Evolutionary conservation across 1,139 yeast species (phyloP).

Genomic region (Ogataea hybrid): DNA sequence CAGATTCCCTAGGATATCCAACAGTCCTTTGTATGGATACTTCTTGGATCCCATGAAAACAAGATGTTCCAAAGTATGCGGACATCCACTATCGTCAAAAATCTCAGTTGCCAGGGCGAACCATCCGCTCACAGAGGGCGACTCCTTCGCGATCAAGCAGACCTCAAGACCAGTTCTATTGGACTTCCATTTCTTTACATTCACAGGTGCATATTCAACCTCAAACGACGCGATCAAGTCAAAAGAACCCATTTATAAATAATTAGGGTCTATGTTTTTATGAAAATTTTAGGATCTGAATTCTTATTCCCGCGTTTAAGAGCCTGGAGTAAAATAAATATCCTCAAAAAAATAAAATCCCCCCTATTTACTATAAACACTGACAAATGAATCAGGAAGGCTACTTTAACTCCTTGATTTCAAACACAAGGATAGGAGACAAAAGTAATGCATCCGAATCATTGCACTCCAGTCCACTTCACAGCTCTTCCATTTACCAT

Average conservation of each 20-base stretch:
- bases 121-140: conserved; percentile 90
- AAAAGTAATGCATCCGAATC: conserved; percentile 15
- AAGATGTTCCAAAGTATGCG: conserved; percentile 94
- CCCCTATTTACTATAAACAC: not conserved
- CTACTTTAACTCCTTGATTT: conserved; percentile 16
- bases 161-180: conserved; percentile 78
- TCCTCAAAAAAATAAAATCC: conserved; percentile 1
- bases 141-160: conserved; percentile 71
- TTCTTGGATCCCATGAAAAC: conserved; percentile 91
- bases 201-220: conserved; percentile 62
- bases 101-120: conserved; percentile 96
- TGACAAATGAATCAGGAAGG: conserved; percentile 12
- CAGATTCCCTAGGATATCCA: conserved; percentile 83
- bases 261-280: not conserved
- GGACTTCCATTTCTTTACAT: conserved; percentile 71
- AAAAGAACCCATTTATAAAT: conserved; percentile 29
- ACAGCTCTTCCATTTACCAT: conserved; percentile 18
- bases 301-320: not conserved
- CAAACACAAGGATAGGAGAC: conserved; percentile 12
- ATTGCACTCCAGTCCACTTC: conserved; percentile 20
- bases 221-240: conserved; percentile 49
- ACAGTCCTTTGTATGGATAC: conserved; percentile 87
- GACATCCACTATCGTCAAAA: conserved; percentile 82
- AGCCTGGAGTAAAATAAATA: not conserved
- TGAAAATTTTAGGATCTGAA: not conserved